Conservation (phyloP, 202 grass and related monocot genomes). For the Tripidium arundinaceum region DNA sequence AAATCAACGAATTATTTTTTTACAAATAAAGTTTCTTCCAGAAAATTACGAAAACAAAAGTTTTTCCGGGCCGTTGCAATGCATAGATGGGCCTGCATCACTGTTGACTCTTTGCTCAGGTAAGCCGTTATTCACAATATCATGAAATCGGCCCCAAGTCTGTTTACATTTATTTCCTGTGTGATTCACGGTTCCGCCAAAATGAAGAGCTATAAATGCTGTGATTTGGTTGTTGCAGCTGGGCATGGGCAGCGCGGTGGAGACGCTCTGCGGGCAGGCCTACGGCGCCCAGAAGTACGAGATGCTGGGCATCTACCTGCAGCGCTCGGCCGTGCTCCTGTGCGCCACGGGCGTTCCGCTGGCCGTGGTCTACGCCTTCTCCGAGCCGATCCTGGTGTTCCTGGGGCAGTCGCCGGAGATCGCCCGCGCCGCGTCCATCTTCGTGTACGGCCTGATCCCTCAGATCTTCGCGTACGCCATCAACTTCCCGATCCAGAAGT, state of each 20-base stretch:
- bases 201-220: no score
- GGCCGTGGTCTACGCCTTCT: constrained; percentile 54
- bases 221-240: constrained; percentile 36
- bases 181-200: background rate
- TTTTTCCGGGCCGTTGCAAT: background rate
- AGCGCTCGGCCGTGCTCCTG: constrained; percentile 61
- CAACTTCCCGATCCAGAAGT: background rate
- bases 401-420: constrained; percentile 56
- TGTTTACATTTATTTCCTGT: background rate
- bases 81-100: background rate
- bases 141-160: background rate
- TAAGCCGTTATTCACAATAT: background rate
- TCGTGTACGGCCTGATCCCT: background rate
- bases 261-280: constrained; percentile 80
- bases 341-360: constrained; percentile 47
- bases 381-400: constrained; percentile 40
- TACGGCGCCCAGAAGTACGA: constrained; percentile 68
- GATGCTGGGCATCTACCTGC: constrained; percentile 73
- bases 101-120: no score
- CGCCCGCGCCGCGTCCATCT: constrained; percentile 27
- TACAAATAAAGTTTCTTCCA: background rate
- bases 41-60: background rate
- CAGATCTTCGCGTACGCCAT: background rate
- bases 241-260: constrained; percentile 66
- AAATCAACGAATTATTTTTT: background rate